Percentiles rank a stretch among this genome's conserved stretches.
These are phyloP conservation scores for Microbotryum lychnidis-dioicae DNA, from an alignment of 1,284 basidiomycete genomes.

Conservation along the genomic window DNA sequence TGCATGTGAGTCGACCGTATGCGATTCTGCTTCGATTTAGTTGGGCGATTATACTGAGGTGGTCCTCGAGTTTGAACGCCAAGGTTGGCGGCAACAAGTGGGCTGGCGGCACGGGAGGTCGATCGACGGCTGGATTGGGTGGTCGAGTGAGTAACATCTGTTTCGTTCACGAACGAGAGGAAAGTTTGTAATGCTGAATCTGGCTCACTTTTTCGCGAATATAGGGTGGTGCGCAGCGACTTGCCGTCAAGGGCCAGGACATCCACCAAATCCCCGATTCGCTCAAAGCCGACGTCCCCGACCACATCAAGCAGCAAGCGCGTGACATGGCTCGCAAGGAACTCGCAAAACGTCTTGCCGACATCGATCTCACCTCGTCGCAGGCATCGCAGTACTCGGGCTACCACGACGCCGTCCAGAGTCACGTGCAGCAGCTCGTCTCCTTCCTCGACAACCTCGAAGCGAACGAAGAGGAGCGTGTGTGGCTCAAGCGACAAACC, in stretches of 20 bases:
- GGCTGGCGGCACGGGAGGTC: constrained; percentile 40
- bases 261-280: constrained; percentile 38
- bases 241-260: constrained; percentile 34
- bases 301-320: constrained; percentile 38
- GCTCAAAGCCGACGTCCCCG: constrained; percentile 38
- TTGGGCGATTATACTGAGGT: too few species aligned
- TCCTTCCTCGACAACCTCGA: constrained; percentile 36
- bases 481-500: constrained; percentile 40
- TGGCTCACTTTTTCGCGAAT: not conserved
- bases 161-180: too few species aligned
- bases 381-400: constrained; percentile 36
- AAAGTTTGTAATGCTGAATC: not conserved
- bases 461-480: constrained; percentile 40
- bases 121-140: constrained; percentile 40
- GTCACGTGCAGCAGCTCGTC: constrained; percentile 24
- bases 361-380: constrained; percentile 38
- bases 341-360: constrained; percentile 37
- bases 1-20: too few species aligned
- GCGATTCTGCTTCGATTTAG: too few species aligned
- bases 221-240: constrained; percentile 25
- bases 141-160: constrained; percentile 20
- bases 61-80: constrained; percentile 16
- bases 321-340: constrained; percentile 40
- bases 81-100: constrained; percentile 42
- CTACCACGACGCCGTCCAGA: constrained; percentile 27